phyloP scores from a whole-genome alignment of 1,284 basidiomycete genomes.

The Acaromyces ingoldii region DNA sequence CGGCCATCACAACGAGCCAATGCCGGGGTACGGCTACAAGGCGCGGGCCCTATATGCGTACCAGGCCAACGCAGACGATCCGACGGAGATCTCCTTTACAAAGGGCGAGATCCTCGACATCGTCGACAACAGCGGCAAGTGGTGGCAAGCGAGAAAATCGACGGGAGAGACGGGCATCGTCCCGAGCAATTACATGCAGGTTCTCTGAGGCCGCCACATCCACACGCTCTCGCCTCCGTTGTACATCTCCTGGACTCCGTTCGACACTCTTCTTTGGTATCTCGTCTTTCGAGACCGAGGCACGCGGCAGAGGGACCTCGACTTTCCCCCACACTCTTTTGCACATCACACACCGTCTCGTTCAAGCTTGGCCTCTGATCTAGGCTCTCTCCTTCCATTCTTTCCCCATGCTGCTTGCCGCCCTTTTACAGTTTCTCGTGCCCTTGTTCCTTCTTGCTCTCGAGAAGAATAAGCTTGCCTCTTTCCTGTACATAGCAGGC shows the following conservation, averaged over 20 bases:
- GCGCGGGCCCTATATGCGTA: slow-evolving; percentile 84
- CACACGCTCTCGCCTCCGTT: slow-evolving; percentile 1
- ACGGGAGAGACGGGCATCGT: slow-evolving; percentile 72
- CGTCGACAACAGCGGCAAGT: slow-evolving; percentile 69
- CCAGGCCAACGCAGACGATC: slow-evolving; percentile 87
- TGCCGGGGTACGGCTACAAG: slow-evolving; percentile 57
- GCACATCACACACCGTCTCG: no score
- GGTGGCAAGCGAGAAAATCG: slow-evolving; percentile 81
- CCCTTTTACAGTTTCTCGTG: no score
- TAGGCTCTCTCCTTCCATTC: not conserved
- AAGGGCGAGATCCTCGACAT: slow-evolving; percentile 94
- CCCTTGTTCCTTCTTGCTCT: no score
- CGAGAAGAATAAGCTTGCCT: no score
- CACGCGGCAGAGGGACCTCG: no score
- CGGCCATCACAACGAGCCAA: slow-evolving; percentile 5
- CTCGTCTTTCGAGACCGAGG: no score
- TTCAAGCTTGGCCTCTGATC: no score
- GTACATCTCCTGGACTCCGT: no score
- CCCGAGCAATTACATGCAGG: slow-evolving; percentile 45
- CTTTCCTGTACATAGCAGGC: no score
- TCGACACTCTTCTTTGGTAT: no score
- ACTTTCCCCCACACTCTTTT: no score
- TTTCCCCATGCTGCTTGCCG: not conserved
- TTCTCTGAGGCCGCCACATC: not conserved
- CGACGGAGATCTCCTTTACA: slow-evolving; percentile 87